Evolutionary conservation across 129 eudicot genomes (phyloP), one percentile per base, ranked within the genome.

Genomic region (Gnaphalium uliginosum): DNA sequence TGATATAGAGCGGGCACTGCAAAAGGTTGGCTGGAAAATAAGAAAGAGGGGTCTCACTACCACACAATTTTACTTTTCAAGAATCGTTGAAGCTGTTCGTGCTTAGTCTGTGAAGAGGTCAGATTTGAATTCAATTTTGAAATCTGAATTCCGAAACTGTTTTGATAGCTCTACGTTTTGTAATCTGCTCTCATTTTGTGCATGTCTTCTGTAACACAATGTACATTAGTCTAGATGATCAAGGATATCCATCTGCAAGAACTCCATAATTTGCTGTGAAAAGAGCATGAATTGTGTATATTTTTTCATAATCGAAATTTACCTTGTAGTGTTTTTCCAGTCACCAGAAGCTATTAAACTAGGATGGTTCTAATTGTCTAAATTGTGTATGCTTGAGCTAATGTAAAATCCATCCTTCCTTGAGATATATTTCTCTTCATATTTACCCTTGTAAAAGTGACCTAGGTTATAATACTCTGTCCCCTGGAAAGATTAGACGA

Each of bases 21-120:
- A 72, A 67, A 91, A 95, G 63, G 97, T 87, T 59, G 99, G 99
- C 23, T 95, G 99, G 99, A 95, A 66, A 69, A 91, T 95, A 79
- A 84, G 86, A 66, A 89, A 92, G 87, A 88, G 97, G 83, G 97
- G 96, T 65, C 80, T 89, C 64, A 87, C 83, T 23, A 89, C 99
- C 46, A 95, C 99, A 18, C 93, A 91, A 37, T 95, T 95, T 82
- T 95, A 95, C 84, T 95, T 94, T 81, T 76, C 98, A 25, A 81
- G 78, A 75, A 79, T 91, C 14, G 78, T 95, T 64, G 99, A 95
- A 88, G 99, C 99, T 53, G 86, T 87, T 21, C 99, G 90, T n/a
- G 90, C 89, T 18, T 87, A 87, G 66, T n/a, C 25, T 50, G 73
- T 68, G 51, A 62, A 76, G 68, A 82, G 83, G 87, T 83, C 70